Evolutionary conservation across 1,284 basidiomycete species (phyloP).

Genomic region (Apiotrichum sp.): DNA sequence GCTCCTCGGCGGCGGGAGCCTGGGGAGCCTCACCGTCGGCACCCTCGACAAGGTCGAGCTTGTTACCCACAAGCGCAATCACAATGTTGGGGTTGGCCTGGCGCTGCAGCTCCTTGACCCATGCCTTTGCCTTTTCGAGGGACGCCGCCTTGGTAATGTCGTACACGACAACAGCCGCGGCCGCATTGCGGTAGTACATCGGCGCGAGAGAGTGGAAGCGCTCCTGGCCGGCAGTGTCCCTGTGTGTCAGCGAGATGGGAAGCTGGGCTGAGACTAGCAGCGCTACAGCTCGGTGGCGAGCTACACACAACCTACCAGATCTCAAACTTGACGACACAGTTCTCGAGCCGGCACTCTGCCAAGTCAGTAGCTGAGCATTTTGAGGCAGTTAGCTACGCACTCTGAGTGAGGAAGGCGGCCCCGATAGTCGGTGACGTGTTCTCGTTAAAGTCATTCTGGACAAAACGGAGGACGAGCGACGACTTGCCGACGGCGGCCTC

Average conservation of each 20-base stretch:
- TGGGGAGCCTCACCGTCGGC: conserved; percentile 39
- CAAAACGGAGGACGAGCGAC: conserved; percentile 96
- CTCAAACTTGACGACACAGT: conserved; percentile 49
- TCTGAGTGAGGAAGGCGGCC: conserved; percentile 64
- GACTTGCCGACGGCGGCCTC: conserved; percentile 99
- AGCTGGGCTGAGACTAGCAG: not conserved
- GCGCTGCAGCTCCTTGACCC: conserved; percentile 98
- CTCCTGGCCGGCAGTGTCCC: conserved; percentile 48
- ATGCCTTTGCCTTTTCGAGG: conserved; percentile 97
- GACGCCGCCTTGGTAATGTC: conserved; percentile 82
- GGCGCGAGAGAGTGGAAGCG: conserved; percentile 55
- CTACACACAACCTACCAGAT: conserved; percentile 39
- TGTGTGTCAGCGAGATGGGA: conserved; percentile 6
- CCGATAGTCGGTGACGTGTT: conserved; percentile 79
- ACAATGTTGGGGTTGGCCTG: conserved; percentile 99
- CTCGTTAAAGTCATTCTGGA: conserved; percentile 51
- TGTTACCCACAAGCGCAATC: conserved; percentile 93
- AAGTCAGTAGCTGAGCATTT: conserved; percentile 1
- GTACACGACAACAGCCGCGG: conserved; percentile 92
- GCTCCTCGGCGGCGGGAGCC: conserved; percentile 49
- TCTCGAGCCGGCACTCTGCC: conserved; percentile 47
- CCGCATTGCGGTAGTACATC: conserved; percentile 98
- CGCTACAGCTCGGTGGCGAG: not conserved
- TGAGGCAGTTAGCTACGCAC: conserved; percentile 14
- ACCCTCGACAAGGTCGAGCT: conserved; percentile 81